A percentile compares a stretch with the other conserved stretches of the same genome.
Evolutionary conservation across 2,329 filamentous ascomycete species (phyloP).

Genomic region (Ophiocordyceps camponoti-floridani): DNA sequence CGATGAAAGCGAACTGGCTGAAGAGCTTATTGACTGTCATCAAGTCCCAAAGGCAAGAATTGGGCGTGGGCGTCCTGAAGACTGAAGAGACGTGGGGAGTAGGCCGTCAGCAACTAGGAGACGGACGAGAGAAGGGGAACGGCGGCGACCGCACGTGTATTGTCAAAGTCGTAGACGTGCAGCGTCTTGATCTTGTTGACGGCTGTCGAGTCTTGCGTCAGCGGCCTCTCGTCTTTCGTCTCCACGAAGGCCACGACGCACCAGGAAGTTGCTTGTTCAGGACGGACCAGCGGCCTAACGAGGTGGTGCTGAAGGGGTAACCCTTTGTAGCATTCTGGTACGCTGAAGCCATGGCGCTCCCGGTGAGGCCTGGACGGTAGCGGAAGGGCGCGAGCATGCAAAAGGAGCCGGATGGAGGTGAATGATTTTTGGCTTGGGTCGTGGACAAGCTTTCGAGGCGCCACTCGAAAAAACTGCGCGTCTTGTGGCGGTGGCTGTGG

Average conservation of each 20-base stretch:
- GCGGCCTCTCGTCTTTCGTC: background rate
- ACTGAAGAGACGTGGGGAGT: conserved; percentile 64
- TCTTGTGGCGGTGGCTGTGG: no score
- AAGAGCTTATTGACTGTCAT: conserved; percentile 61
- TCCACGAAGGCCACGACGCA: conserved; percentile 14
- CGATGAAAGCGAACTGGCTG: conserved; percentile 56
- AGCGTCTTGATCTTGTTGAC: conserved; percentile 56
- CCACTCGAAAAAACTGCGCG: no score
- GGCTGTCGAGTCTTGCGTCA: conserved; percentile 16
- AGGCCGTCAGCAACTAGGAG: background rate
- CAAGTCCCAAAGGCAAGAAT: conserved; percentile 70
- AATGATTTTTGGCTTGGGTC: no score
- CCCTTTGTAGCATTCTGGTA: conserved; percentile 16
- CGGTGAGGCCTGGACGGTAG: conserved; percentile 7
- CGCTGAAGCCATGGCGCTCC: conserved; percentile 20
- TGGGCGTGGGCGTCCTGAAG: conserved; percentile 81
- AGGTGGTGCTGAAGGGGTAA: conserved; percentile 42
- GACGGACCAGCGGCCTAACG: conserved; percentile 71
- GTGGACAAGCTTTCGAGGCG: no score
- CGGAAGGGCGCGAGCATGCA: conserved; percentile 10
- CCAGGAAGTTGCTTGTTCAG: conserved; percentile 53
- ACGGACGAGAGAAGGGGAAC: conserved; percentile 1
- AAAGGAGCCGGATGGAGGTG: background rate
- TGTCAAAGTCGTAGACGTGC: conserved; percentile 96
- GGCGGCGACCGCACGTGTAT: conserved; percentile 61